Evolutionary conservation across 768 basidiomycete species (phyloP).

Genomic region (Suillus subalutaceus): DNA sequence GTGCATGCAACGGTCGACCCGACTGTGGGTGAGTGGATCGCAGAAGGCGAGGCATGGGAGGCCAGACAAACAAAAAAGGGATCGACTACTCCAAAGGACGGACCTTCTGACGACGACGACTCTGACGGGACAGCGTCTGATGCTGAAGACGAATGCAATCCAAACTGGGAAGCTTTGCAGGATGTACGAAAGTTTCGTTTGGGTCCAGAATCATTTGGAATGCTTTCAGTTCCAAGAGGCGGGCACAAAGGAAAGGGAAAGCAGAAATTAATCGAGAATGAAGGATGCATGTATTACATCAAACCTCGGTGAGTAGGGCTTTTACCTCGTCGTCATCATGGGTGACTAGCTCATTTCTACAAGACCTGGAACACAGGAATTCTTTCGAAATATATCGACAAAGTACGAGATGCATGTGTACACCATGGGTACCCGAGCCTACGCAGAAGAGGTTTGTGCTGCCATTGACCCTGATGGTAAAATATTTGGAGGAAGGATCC

Average conservation of each 20-base stretch:
- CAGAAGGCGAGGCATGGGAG: conserved; percentile 83
- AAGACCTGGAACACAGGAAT: conserved; percentile 83
- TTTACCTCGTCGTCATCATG: neutral
- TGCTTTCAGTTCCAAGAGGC: conserved; percentile 43
- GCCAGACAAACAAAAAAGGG: conserved; percentile 51
- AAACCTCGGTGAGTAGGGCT: conserved; percentile 79
- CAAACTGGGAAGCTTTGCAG: conserved; percentile 89
- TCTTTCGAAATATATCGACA: conserved; percentile 68
- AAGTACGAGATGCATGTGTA: conserved; percentile 99
- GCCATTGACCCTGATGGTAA: conserved; percentile 89
- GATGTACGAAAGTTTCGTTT: conserved; percentile 91
- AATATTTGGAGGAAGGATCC: conserved; percentile 83
- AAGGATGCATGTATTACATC: conserved; percentile 95
- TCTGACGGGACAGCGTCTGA: conserved; percentile 44
- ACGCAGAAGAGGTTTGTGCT: conserved; percentile 93
- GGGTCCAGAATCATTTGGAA: conserved; percentile 71
- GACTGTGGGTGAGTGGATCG: conserved; percentile 97
- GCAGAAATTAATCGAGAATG: conserved; percentile 65
- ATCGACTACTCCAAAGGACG: conserved; percentile 33
- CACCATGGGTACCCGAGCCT: conserved; percentile 98
- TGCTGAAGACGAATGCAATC: conserved; percentile 70
- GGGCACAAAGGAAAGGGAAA: conserved; percentile 54
- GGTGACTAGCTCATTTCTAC: conserved; percentile 12
- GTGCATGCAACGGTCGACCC: conserved; percentile 99
- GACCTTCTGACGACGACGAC: conserved; percentile 36